Conservation (phyloP, 108 stramenopile genomes). For the Conticribra weissflogii region DNA sequence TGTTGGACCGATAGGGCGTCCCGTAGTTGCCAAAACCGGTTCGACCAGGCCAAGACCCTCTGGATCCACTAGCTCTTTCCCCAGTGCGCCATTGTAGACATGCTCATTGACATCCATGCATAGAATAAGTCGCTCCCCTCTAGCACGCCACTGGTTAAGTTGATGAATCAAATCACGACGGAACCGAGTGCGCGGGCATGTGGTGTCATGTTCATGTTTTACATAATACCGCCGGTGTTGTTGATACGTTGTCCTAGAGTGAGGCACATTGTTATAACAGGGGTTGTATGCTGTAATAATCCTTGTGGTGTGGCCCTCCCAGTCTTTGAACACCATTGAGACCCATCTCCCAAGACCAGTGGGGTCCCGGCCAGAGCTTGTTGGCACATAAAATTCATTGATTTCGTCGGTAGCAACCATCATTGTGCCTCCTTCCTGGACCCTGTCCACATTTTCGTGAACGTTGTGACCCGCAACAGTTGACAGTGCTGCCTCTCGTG, state of each 20-base stretch:
- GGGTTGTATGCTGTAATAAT: too few species aligned
- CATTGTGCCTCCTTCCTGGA: conserved; percentile 20
- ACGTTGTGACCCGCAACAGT: conserved; percentile 11
- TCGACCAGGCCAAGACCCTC: conserved; percentile 6
- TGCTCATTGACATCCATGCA: conserved; percentile 19
- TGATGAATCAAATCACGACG: background rate
- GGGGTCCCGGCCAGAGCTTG: conserved; percentile 2
- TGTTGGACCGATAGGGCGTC: conserved; percentile 7
- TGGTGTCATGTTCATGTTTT: background rate
- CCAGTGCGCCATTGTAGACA: background rate
- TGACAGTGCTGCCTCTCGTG: conserved; percentile 5
- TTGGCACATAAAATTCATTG: background rate
- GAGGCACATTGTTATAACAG: too few species aligned
- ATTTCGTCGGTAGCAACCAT: conserved; percentile 1
- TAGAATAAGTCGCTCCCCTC: too few species aligned
- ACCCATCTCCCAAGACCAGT: too few species aligned
- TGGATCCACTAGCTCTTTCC: background rate
- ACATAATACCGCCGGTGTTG: too few species aligned
- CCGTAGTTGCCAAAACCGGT: background rate
- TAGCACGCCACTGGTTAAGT: conserved; percentile 2
- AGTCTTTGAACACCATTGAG: too few species aligned
- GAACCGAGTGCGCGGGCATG: background rate
- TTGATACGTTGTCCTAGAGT: too few species aligned
- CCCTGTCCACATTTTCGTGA: conserved; percentile 8
- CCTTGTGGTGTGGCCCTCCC: background rate